Evolutionary conservation across 2,329 filamentous ascomycete genomes (phyloP).

Genomic region (Truncatella angustata): DNA sequence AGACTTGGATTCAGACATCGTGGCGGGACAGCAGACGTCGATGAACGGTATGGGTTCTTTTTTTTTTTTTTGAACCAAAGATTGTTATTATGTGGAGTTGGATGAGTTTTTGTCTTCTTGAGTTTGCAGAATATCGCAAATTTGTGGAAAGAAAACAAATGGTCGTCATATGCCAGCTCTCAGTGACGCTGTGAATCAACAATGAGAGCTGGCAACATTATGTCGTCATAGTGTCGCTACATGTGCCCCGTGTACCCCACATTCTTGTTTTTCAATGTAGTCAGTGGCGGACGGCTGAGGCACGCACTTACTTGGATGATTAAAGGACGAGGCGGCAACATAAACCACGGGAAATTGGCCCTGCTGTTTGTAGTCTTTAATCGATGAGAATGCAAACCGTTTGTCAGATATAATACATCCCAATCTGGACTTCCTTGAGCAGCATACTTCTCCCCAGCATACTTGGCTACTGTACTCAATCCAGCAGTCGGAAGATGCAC

Average conservation of each 20-base stretch:
- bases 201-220: conserved; percentile 1
- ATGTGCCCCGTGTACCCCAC: neutral
- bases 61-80: no score
- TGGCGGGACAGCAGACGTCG: no score
- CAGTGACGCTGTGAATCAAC: conserved; percentile 1
- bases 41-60: no score
- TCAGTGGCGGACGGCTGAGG: neutral
- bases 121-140: neutral
- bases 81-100: neutral
- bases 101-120: neutral
- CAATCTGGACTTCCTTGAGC: no score
- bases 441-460: no score
- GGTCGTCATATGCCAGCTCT: neutral
- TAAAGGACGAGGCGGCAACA: no score
- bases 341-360: no score
- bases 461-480: no score
- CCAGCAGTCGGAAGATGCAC: no score
- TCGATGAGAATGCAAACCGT: no score
- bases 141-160: neutral
- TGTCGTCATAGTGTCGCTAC: conserved; percentile 1
- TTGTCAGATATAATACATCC: no score
- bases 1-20: neutral
- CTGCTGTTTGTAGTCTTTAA: no score
- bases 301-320: neutral
- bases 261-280: neutral